Evolutionary conservation across 495 filamentous ascomycete species (phyloP), one percentile per base, ranked within the genome.

Genomic region (Immersiella caudata): DNA sequence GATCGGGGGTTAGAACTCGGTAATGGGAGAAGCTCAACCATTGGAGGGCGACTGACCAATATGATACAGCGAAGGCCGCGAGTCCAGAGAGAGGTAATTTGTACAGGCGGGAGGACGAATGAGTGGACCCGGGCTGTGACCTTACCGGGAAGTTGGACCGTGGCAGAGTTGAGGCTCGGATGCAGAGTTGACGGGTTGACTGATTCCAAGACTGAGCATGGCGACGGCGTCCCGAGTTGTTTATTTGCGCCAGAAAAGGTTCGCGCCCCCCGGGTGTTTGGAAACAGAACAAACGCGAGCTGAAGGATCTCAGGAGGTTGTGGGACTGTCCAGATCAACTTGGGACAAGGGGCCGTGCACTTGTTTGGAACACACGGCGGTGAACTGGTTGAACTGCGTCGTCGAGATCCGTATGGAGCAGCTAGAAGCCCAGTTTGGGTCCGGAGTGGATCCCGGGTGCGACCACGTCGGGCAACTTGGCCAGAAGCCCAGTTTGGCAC

Each of bases 21-120:
- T 66, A 71, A 69, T 58, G 60, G 33, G 58, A 67, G 59, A 52
- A 49, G 67, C 57, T 26, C 49, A 52, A 64, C 72, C 67, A 79
- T 78, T 81, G 77, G 79, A 78, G 59, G 74, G 65, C 60, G 65
- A 81, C 81, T 82, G 77, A 83, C 81, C 80, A 82, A 81, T 83
- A 82, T 83, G 78, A 80, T 81, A 83, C 79, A 81, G 73, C 60
- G 74, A 72, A 74, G 64, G 52, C 60, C 54, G 60, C 27, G 36
- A 64, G 59, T 46, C 56, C 64, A 21, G 22, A 62, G 68, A 68
- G 65, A 68, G 72, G 71, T 60, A 74, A 74, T 77, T 73, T 74
- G 76, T 71, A 73, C 76, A 76, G 68, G 59, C 29, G 54, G 59
- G 51, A 58, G 27, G 60, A 60, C 73, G 64, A 79, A 78, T 77